Base-by-base conservation (phyloP, 2,329 filamentous ascomycete genomes). In the Aureobasidium sp. region DNA sequence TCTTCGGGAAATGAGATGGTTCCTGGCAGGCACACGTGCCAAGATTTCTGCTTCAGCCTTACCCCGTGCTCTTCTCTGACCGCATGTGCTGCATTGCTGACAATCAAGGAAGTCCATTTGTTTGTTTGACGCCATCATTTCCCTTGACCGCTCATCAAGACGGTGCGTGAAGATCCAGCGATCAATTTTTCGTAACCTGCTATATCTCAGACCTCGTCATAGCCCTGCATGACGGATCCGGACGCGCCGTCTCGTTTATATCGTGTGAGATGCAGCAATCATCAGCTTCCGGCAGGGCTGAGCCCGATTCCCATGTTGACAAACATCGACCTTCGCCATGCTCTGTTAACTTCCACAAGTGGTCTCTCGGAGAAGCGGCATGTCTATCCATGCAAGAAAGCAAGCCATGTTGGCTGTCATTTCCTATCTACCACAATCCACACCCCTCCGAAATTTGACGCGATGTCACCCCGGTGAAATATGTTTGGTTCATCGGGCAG, bases 91-190 rank as follows among this genome's bases (percentile, higher is more conserved):
- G 12, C 27, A 6, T 12, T 30, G 6, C 27, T 47, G 27, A 25
- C 45, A 49, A 49, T 49, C 34, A 49, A 49, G 45, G 45, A 49
- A 49, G 44, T 47, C 34, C 24, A 39, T 17, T n/a, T 45, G 32
- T 16, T n/a, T 35, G 32, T 49, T 49, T 49, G 45, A 49, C 45
- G 45, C 45, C 32, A 49, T 49, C 16, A 49, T n/a, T 21, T 38
- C 30, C 21, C 34, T 49, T 39, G 45, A 49, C 45, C 45, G 45
- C 45, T 38, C 45, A 39, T 48, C 45, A 27, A 39, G 19, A 49
- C 44, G 44, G 32, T 37, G 24, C 44, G 34, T 30, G 34, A n/a
- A 22, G 34, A 49, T 49, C 32, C 32, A 38, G 45, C 45, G 16
- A 39, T 49, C 45, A 29, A 6, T 39, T 14, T 39, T 38, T 38